Evolutionary conservation across 495 filamentous ascomycete genomes (phyloP).

Genomic region (Penicillium chermesinum): DNA sequence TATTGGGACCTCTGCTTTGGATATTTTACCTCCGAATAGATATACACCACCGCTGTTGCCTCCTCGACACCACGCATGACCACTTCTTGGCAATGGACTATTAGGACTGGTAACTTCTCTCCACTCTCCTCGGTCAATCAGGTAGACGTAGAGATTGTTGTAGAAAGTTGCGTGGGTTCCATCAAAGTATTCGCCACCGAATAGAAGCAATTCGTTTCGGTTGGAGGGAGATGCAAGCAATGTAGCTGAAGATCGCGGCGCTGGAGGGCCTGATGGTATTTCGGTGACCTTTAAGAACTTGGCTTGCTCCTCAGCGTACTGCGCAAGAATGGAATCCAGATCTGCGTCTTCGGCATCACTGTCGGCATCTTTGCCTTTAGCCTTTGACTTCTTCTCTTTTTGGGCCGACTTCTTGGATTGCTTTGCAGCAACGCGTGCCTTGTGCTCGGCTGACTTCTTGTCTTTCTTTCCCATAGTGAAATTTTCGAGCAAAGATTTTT

Average conservation of each 20-base stretch:
- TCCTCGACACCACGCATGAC: constrained; percentile 87
- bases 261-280: constrained; percentile 65
- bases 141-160: constrained; percentile 80
- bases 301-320: constrained; percentile 79
- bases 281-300: constrained; percentile 93
- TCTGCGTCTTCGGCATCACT: constrained; percentile 90
- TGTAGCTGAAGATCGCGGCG: constrained; percentile 70
- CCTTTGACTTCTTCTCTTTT: constrained; percentile 72
- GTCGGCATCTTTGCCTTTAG: constrained; percentile 55
- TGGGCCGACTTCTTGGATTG: constrained; percentile 58
- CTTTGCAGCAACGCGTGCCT: constrained; percentile 50
- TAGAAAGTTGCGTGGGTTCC: constrained; percentile 58
- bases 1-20: not conserved
- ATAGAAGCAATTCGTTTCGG: constrained; percentile 83
- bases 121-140: constrained; percentile 84
- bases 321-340: constrained; percentile 90
- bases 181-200: constrained; percentile 75
- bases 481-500: constrained; percentile 6
- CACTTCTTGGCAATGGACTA: constrained; percentile 82
- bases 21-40: constrained; percentile 69
- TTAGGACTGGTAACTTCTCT: constrained; percentile 83
- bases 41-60: constrained; percentile 83
- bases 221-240: constrained; percentile 80
- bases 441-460: constrained; percentile 52
- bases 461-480: constrained; percentile 47